Conservation (phyloP, 2,329 filamentous ascomycete species). For the Colletotrichum sp. region DNA sequence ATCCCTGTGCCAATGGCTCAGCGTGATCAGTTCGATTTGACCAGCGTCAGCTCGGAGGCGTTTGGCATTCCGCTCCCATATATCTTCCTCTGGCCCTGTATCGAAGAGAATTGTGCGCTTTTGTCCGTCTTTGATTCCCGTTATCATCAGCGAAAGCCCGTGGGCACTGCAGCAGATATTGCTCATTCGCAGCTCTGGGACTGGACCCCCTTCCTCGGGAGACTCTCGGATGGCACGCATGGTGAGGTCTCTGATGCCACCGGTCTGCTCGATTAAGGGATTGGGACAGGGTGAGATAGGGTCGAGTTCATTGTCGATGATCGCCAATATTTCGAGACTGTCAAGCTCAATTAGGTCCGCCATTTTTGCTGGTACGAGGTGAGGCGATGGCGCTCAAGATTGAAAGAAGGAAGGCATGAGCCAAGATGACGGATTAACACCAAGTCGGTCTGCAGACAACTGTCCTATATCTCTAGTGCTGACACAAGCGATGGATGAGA, state of each 20-base stretch:
- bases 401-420: background rate
- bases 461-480: background rate
- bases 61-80: slow-evolving; percentile 54
- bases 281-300: slow-evolving; percentile 51
- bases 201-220: slow-evolving; percentile 42
- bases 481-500: background rate
- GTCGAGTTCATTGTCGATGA: slow-evolving; percentile 62
- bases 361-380: background rate
- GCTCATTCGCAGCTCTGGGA: slow-evolving; percentile 51
- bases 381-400: background rate
- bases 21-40: slow-evolving; percentile 44
- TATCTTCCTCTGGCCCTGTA: slow-evolving; percentile 54
- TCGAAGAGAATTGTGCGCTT: slow-evolving; percentile 57
- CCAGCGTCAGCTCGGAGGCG: slow-evolving; percentile 32
- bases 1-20: slow-evolving; percentile 61
- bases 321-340: slow-evolving; percentile 49
- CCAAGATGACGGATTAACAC: background rate
- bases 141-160: slow-evolving; percentile 57
- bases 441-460: background rate
- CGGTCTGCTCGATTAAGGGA: slow-evolving; percentile 44
- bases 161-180: slow-evolving; percentile 59
- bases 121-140: slow-evolving; percentile 45
- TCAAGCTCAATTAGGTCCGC: slow-evolving; percentile 26
- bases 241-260: slow-evolving; percentile 46
- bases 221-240: slow-evolving; percentile 34